Evolutionary conservation across 169 alveolate genomes (phyloP).

Genomic region (Babesia divergens): DNA sequence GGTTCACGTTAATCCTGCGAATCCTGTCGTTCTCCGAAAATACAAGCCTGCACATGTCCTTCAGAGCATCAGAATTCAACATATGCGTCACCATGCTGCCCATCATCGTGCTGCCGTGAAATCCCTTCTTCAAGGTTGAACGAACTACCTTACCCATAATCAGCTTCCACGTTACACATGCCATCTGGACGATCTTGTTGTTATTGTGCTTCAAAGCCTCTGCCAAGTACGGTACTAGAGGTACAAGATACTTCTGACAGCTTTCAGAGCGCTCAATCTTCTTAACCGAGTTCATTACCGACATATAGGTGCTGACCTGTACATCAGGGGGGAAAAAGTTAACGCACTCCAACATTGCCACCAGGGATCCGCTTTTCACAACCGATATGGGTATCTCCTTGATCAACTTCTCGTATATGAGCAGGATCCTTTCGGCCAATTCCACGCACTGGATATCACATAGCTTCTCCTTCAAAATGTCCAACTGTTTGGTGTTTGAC

Average conservation of each 20-base stretch:
- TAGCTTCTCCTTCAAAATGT: slow-evolving; percentile 4
- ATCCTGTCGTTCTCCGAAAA: neutral
- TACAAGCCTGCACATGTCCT: slow-evolving; percentile 1
- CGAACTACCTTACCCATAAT: neutral
- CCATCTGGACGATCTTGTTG: slow-evolving; percentile 47
- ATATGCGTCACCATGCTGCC: neutral
- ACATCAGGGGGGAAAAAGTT: slow-evolving; percentile 54
- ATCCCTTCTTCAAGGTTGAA: neutral
- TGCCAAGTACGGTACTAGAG: slow-evolving; percentile 23
- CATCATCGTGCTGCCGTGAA: neutral
- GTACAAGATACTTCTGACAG: slow-evolving; percentile 27
- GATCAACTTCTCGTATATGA: slow-evolving; percentile 44
- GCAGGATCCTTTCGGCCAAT: slow-evolving; percentile 51
- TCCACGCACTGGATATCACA: slow-evolving; percentile 50
- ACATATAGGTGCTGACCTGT: slow-evolving; percentile 34
- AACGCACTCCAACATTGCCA: slow-evolving; percentile 41
- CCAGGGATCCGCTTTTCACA: slow-evolving; percentile 28
- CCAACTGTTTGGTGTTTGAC: slow-evolving; percentile 14
- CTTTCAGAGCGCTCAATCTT: slow-evolving; percentile 25
- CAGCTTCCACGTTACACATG: slow-evolving; percentile 38
- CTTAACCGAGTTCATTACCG: slow-evolving; percentile 28
- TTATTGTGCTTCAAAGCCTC: slow-evolving; percentile 15
- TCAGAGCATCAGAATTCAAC: neutral
- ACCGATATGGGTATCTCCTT: slow-evolving; percentile 54
- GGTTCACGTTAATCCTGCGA: slow-evolving; percentile 6